Base-by-base conservation (phyloP, 202 grass and related monocot species). In the Miscanthus sacchariflorus region DNA sequence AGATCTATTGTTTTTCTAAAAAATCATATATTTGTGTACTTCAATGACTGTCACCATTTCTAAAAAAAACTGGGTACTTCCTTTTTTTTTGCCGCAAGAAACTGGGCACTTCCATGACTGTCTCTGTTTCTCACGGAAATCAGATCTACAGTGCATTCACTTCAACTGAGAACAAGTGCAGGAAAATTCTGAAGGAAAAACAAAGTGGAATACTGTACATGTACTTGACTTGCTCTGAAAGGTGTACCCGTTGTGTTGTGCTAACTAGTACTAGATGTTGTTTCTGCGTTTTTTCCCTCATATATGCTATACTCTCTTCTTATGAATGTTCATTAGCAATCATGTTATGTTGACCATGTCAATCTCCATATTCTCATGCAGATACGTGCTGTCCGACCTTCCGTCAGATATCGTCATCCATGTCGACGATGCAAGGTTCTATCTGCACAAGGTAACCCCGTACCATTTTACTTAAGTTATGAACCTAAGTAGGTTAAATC, bases 331-430 rank as follows among this genome's bases (percentile, higher is more conserved):
- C 46, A 12, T 76, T 36, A 54, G 21, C 50, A 23, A 21, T 40
- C 40, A 35, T 78, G 38, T 30, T 66, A 10, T n/a, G 63, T 19
- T 85, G 77, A 88, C 61, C 33, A 85, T 9, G 48, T 56, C 38
- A 38, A 43, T 78, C 46, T 86, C 72, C 63, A 38, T 78, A 56
- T 35, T 80, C 39, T 82, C 65, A 46, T 80, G 87, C 92, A 99
- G 97, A 86, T 96, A 88, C 25, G 93, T 96, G 74, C 64, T 90
- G 66, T 99, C 97, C 1, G 93, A 99, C 72, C 92, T 99, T 61
- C 85, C 97, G 15, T 95, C 97, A 36, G 97, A 99, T 64, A 91
- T 99, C 15, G 79, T 93, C 77, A 39, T 99, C 63, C 93, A 93
- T 71, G 93, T 93, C 8, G 86, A 88, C 0, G 91, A 95, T 52